These are phyloP conservation scores for Lactarius akahatsu DNA, from an alignment of 768 basidiomycete species.

Conservation along the genomic window DNA sequence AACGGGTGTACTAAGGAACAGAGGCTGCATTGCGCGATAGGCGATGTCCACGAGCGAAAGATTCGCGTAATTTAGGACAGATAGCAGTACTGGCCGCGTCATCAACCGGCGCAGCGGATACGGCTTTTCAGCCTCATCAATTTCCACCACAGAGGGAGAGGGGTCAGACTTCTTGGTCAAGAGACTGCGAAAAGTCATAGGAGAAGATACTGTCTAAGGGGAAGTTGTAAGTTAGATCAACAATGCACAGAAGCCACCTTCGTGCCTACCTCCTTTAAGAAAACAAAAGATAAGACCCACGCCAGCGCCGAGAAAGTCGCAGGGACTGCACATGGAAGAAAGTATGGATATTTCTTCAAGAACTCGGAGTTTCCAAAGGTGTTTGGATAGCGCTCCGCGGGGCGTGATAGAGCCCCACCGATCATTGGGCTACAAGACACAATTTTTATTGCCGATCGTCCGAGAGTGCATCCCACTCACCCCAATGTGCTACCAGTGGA, in stretches of 20 bases:
- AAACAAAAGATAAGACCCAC: conserved; percentile 51
- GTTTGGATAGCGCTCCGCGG: conserved; percentile 63
- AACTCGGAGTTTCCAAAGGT: conserved; percentile 58
- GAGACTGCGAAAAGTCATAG: conserved; percentile 17
- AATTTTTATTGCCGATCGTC: conserved; percentile 1
- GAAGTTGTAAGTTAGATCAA: not conserved
- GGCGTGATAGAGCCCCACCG: conserved; percentile 65
- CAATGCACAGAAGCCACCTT: conserved; percentile 27
- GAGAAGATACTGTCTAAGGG: conserved; percentile 26
- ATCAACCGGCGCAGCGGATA: conserved; percentile 53
- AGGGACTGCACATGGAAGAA: conserved; percentile 67
- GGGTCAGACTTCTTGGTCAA: conserved; percentile 5
- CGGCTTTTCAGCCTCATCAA: conserved; percentile 37
- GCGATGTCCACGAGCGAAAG: conserved; percentile 68
- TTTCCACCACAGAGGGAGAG: not conserved
- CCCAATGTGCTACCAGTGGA: conserved; percentile 45
- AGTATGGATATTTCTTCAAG: conserved; percentile 69
- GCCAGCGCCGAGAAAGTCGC: conserved; percentile 58
- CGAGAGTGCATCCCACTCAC: conserved; percentile 36
- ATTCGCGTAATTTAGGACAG: conserved; percentile 62
- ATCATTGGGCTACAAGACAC: conserved; percentile 53
- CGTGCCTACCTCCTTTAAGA: conserved; percentile 54
- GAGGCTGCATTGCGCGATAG: conserved; percentile 62
- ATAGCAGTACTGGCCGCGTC: conserved; percentile 54
- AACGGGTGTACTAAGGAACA: conserved; percentile 72